These are phyloP conservation scores for Casuarina cunninghamiana DNA, from an alignment of 306 rosid species.

Conservation along the genomic window DNA sequence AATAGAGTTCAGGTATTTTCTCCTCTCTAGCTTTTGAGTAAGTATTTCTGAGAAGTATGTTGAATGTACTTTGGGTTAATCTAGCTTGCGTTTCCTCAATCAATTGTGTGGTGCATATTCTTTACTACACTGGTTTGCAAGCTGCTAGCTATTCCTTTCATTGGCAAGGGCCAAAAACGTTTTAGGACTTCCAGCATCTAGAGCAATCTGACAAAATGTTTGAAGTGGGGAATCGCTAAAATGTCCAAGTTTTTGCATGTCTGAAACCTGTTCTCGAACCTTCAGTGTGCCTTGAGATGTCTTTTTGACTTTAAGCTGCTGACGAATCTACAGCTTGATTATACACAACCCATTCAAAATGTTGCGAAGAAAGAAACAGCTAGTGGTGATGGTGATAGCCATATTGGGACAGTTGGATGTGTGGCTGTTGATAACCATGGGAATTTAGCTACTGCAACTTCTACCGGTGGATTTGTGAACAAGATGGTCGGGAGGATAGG, in stretches of 20 bases:
- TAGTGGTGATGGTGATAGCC: conserved; percentile 61
- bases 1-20: conserved; percentile 70
- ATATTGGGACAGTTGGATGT: conserved; percentile 86
- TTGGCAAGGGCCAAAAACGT: background rate
- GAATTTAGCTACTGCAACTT: conserved; percentile 84
- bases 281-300: background rate
- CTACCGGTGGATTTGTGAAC: conserved; percentile 88
- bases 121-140: background rate
- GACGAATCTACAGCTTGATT: conserved; percentile 61
- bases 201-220: background rate
- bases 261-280: background rate
- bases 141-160: background rate
- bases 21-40: background rate
- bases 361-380: conserved; percentile 43
- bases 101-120: background rate
- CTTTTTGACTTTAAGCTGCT: background rate
- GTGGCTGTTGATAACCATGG: conserved; percentile 79
- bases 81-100: conserved; percentile 11
- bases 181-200: background rate
- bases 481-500: conserved; percentile 93
- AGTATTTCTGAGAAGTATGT: background rate
- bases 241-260: background rate
- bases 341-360: conserved; percentile 58
- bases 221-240: background rate
- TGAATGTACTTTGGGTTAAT: conserved; percentile 14